Conservation (phyloP, 495 filamentous ascomycete species). For the Podospora pseudocomata region DNA sequence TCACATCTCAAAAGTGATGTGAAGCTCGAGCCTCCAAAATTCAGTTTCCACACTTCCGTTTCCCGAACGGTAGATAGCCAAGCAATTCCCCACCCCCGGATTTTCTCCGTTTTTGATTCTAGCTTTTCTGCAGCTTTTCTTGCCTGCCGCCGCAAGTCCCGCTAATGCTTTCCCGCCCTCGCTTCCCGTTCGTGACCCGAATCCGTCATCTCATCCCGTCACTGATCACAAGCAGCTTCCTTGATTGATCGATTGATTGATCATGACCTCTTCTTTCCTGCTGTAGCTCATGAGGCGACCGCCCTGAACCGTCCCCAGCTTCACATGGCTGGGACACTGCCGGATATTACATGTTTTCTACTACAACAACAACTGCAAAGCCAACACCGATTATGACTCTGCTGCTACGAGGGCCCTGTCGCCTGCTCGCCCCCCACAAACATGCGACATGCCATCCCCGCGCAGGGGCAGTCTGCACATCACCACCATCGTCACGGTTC, state of each 20-base stretch:
- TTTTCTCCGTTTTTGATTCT: background rate
- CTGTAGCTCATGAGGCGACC: slow-evolving; percentile 26
- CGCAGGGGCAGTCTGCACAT: background rate
- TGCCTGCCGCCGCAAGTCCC: background rate
- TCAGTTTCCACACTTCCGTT: background rate
- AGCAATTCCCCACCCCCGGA: background rate
- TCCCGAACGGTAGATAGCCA: background rate
- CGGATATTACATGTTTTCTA: background rate
- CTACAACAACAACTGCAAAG: background rate
- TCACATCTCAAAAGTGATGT: background rate
- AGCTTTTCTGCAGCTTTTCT: background rate
- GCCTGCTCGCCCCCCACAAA: slow-evolving; percentile 8
- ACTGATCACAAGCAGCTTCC: background rate
- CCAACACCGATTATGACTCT: slow-evolving; percentile 21
- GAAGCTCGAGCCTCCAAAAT: background rate
- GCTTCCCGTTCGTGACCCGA: slow-evolving; percentile 3
- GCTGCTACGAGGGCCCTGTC: slow-evolving; percentile 19
- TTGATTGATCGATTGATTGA: background rate
- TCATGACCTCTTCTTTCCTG: background rate
- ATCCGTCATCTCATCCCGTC: slow-evolving; percentile 1
- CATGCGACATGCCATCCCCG: no score
- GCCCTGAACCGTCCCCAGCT: slow-evolving; percentile 25
- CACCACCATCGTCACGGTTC: background rate
- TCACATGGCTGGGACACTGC: slow-evolving; percentile 24
- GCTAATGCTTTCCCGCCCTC: background rate